Evolutionary conservation across 2,329 filamentous ascomycete species (phyloP).

Genomic region (Colletotrichum simmondsii): DNA sequence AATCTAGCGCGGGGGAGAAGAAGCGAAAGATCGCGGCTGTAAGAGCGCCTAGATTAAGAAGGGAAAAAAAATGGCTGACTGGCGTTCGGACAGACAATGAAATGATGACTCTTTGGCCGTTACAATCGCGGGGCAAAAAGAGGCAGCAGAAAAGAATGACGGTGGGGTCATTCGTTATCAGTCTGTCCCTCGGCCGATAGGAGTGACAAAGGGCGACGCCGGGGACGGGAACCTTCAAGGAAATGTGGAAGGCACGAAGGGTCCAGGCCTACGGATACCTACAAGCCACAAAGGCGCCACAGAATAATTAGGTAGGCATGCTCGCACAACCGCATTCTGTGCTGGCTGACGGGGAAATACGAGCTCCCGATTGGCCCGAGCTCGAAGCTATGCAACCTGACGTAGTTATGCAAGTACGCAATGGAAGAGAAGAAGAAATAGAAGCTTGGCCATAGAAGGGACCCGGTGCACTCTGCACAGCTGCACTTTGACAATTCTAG

Average conservation of each 20-base stretch:
- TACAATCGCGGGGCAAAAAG: constrained; percentile 29
- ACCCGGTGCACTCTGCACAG: not conserved
- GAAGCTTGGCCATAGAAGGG: constrained; percentile 1
- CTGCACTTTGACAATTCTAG: constrained; percentile 29
- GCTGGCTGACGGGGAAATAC: constrained; percentile 1
- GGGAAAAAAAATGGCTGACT: constrained; percentile 9
- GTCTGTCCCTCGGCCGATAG: not conserved
- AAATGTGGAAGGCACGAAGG: not conserved
- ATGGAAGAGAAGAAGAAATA: not conserved
- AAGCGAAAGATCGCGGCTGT: not conserved
- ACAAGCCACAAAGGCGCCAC: constrained; percentile 1
- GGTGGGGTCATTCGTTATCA: not conserved
- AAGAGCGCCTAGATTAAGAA: not conserved
- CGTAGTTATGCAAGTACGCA: constrained; percentile 28
- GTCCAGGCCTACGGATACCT: not conserved
- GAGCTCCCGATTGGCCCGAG: constrained; percentile 21
- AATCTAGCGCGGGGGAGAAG: not conserved
- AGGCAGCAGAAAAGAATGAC: not conserved
- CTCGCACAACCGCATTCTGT: not conserved
- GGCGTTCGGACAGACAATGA: constrained; percentile 1
- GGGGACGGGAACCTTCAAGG: not conserved
- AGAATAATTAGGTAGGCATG: not conserved
- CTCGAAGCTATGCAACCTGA: constrained; percentile 29
- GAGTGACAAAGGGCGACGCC: constrained; percentile 2
- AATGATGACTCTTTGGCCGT: constrained; percentile 35